A percentile compares a stretch with the other conserved stretches of the same genome.
These are phyloP conservation scores for Aspergillus egyptiacus DNA, from an alignment of 495 filamentous ascomycete genomes.

Conservation along the genomic window DNA sequence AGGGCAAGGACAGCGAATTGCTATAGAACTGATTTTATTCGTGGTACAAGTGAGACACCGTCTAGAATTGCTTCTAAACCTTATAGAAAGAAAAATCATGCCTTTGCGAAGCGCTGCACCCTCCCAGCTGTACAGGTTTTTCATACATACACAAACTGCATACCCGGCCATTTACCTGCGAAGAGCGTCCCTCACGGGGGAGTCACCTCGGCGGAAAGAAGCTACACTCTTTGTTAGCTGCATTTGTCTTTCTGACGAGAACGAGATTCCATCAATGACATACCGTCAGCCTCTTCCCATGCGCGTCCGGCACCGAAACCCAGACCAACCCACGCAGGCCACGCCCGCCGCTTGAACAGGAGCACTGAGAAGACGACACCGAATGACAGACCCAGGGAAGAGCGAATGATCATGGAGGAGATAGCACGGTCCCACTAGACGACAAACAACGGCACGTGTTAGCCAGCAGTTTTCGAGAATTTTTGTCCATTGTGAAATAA, in stretches of 20 bases:
- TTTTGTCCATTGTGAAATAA: background rate
- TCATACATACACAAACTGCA: constrained; percentile 35
- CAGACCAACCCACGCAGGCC: constrained; percentile 86
- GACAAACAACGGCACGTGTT: constrained; percentile 7
- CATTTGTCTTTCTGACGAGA: background rate
- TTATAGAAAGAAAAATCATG: constrained; percentile 7
- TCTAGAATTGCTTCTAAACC: constrained; percentile 22
- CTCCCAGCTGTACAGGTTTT: constrained; percentile 41
- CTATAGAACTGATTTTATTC: no score
- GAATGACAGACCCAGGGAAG: constrained; percentile 86
- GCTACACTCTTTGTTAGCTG: constrained; percentile 25
- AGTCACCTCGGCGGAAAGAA: constrained; percentile 45
- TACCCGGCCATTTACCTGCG: constrained; percentile 30
- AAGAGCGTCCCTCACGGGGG: constrained; percentile 40
- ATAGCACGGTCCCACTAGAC: constrained; percentile 96
- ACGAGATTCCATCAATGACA: constrained; percentile 17
- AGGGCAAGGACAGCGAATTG: no score
- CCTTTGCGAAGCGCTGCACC: constrained; percentile 9
- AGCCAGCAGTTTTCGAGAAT: background rate
- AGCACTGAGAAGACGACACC: constrained; percentile 98
- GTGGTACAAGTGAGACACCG: background rate
- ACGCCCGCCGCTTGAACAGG: constrained; percentile 93
- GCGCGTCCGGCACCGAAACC: constrained; percentile 95
- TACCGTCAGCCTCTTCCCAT: constrained; percentile 75
- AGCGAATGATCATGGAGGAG: constrained; percentile 93